phyloP scores from a whole-genome alignment of 2,329 filamentous ascomycete genomes.

The Trichoderma asperellum region DNA sequence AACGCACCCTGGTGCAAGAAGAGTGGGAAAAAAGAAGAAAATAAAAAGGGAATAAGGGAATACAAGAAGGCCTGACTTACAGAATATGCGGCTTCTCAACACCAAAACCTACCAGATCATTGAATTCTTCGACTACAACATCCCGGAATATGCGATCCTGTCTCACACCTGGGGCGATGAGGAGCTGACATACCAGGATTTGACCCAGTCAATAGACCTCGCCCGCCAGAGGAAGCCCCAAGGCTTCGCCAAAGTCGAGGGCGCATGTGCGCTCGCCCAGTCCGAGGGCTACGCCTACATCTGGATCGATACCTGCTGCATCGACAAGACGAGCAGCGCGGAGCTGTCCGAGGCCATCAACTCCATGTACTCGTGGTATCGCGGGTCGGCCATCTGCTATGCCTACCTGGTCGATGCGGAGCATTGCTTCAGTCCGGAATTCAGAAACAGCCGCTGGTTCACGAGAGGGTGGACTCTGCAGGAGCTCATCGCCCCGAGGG shows the following conservation, averaged over 20 bases:
- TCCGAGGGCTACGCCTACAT: neutral
- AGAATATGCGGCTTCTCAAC: slow-evolving; percentile 23
- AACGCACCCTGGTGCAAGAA: neutral
- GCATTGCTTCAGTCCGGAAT: neutral
- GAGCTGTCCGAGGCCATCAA: slow-evolving; percentile 8
- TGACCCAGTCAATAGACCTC: neutral
- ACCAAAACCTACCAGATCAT: neutral
- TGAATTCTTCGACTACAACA: slow-evolving; percentile 3
- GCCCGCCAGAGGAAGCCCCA: neutral
- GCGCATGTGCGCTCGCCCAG: neutral
- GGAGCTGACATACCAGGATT: neutral
- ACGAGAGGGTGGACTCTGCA: slow-evolving; percentile 4
- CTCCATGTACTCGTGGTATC: slow-evolving; percentile 16
- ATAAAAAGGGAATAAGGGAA: neutral
- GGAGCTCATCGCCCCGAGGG: neutral
- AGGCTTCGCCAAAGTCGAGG: slow-evolving; percentile 3
- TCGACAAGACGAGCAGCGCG: slow-evolving; percentile 3
- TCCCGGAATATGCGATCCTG: slow-evolving; percentile 21
- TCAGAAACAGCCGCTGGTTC: neutral
- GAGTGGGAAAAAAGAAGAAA: neutral
- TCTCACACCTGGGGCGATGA: slow-evolving; percentile 7
- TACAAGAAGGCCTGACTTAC: neutral
- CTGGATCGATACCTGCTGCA: slow-evolving; percentile 11
- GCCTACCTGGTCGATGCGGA: slow-evolving; percentile 6
- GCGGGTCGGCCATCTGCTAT: neutral